These are phyloP conservation scores for Papiliotrema nemorosa DNA, from an alignment of 1,284 basidiomycete species.

Conservation along the genomic window DNA sequence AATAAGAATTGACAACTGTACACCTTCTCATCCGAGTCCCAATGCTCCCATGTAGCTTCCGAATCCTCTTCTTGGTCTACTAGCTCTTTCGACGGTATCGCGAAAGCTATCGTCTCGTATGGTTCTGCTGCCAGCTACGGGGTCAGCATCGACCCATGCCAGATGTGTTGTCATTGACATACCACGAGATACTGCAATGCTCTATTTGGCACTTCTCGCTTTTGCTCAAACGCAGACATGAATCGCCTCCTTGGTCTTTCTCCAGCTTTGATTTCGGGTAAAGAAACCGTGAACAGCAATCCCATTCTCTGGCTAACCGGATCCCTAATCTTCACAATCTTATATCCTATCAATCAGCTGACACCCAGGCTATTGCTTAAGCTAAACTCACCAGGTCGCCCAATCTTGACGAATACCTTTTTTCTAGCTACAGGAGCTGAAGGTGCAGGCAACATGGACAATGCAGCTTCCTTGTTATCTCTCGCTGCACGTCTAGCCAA, in stretches of 20 bases:
- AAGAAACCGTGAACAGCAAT: slow-evolving; percentile 92
- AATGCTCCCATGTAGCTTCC: slow-evolving; percentile 90
- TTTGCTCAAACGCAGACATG: slow-evolving; percentile 99
- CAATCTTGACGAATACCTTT: slow-evolving; percentile 96
- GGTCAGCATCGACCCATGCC: not conserved
- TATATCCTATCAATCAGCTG: slow-evolving; percentile 36
- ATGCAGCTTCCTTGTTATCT: slow-evolving; percentile 87
- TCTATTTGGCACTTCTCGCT: slow-evolving; percentile 88
- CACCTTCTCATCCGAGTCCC: slow-evolving; percentile 95
- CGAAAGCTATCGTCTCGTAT: slow-evolving; percentile 98
- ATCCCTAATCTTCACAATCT: slow-evolving; percentile 55
- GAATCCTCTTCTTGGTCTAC: slow-evolving; percentile 75
- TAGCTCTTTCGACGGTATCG: slow-evolving; percentile 95
- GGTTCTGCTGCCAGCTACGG: slow-evolving; percentile 91
- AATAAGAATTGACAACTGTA: slow-evolving; percentile 95
- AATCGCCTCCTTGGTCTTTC: slow-evolving; percentile 85
- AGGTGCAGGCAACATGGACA: slow-evolving; percentile 69
- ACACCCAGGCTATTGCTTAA: not conserved
- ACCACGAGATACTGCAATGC: slow-evolving; percentile 96
- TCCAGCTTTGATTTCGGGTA: slow-evolving; percentile 87
- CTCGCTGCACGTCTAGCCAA: slow-evolving; percentile 91
- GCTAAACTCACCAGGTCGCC: slow-evolving; percentile 66
- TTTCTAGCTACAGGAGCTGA: slow-evolving; percentile 62
- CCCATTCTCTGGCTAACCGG: slow-evolving; percentile 59
- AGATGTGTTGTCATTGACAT: too few species aligned